A percentile compares a stretch with the other conserved stretches of the same genome.
Evolutionary conservation across 2,329 filamentous ascomycete genomes (phyloP).

Genomic region (Apiospora hydei): DNA sequence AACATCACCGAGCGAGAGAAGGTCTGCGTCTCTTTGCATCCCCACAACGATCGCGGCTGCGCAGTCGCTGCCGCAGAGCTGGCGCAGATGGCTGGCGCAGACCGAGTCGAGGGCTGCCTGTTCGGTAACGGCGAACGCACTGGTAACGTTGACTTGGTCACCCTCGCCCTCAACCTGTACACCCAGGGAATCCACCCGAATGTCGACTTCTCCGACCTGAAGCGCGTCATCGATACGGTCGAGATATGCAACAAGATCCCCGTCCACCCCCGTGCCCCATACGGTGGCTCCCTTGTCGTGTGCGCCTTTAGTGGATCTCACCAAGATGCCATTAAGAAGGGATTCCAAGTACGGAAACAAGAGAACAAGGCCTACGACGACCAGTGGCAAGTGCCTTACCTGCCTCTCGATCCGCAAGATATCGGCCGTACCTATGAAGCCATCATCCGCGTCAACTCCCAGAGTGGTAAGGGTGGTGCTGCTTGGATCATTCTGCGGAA

Average conservation of each 20-base stretch:
- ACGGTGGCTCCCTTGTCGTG: conserved; percentile 89
- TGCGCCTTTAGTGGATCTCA: conserved; percentile 92
- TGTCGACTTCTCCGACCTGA: conserved; percentile 91
- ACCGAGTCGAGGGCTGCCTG: conserved; percentile 86
- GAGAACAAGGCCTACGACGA: conserved; percentile 66
- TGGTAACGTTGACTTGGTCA: conserved; percentile 94
- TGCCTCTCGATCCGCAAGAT: conserved; percentile 90
- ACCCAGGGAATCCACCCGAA: conserved; percentile 87
- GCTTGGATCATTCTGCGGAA: conserved; percentile 93
- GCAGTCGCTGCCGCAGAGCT: conserved; percentile 87
- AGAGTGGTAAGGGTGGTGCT: conserved; percentile 92
- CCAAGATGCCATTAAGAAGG: conserved; percentile 97
- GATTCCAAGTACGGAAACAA: conserved; percentile 75
- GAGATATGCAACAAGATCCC: conserved; percentile 96
- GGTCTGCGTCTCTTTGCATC: conserved; percentile 87
- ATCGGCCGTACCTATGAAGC: conserved; percentile 98
- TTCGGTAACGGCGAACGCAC: conserved; percentile 84
- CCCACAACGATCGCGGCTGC: conserved; percentile 91
- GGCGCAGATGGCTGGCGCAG: conserved; percentile 94
- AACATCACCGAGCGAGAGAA: conserved; percentile 86
- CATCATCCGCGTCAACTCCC: conserved; percentile 96
- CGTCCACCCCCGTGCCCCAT: conserved; percentile 87
- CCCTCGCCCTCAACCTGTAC: conserved; percentile 90
- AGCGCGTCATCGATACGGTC: conserved; percentile 84
- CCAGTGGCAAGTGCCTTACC: conserved; percentile 86